Evolutionary conservation across 257 asterid genomes (phyloP).

Genomic region (Przewalskia tangutica): DNA sequence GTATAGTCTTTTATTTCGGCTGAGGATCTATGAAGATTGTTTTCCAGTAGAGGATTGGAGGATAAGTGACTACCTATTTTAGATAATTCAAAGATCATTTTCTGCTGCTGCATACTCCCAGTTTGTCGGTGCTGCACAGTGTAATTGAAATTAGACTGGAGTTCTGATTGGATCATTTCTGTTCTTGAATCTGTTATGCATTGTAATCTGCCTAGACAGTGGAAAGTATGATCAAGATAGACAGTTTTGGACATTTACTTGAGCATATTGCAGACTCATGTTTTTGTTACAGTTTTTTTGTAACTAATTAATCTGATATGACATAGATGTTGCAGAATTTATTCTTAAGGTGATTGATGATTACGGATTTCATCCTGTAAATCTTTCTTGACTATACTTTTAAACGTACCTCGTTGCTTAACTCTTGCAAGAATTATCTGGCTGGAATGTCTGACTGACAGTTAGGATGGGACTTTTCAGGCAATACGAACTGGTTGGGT

Average conservation of each 20-base stretch:
- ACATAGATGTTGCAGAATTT: background rate
- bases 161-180: background rate
- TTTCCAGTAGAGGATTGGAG: background rate
- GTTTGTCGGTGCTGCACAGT: background rate
- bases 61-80: background rate
- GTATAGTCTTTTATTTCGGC: background rate
- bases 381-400: background rate
- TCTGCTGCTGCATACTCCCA: background rate
- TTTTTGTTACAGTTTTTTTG: background rate
- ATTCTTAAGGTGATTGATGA: background rate
- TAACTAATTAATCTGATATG: background rate
- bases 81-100: background rate
- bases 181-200: background rate
- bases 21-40: background rate
- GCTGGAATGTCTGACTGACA: background rate
- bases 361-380: background rate
- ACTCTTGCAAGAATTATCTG: background rate
- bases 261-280: background rate
- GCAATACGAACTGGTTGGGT: constrained; percentile 44
- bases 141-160: background rate
- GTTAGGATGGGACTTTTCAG: constrained; percentile 13
- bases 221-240: background rate
- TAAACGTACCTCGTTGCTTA: background rate
- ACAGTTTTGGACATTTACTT: background rate
- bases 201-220: background rate